These are phyloP conservation scores for Candida dubliniensis DNA, from an alignment of 1,139 yeast species.

Conservation along the genomic window DNA sequence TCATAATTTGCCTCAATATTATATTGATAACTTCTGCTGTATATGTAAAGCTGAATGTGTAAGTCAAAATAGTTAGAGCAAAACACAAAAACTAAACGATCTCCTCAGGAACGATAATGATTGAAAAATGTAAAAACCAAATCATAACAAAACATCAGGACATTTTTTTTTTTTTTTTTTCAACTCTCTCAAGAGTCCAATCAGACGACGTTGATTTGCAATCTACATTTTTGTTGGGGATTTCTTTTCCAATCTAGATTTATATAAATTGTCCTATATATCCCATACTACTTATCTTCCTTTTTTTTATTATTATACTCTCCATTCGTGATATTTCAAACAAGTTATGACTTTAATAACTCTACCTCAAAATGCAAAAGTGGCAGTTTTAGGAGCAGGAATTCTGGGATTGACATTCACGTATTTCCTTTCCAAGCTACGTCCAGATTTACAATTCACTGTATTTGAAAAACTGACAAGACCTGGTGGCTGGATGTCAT, in stretches of 20 bases:
- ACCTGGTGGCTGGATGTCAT: conserved; percentile 81
- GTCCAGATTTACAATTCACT: conserved; percentile 70
- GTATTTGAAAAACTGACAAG: conserved; percentile 55
- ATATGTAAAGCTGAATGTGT: no score
- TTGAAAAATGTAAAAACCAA: neutral
- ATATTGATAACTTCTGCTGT: no score
- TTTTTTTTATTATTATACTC: neutral
- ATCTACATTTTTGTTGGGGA: neutral
- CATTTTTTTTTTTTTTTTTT: neutral
- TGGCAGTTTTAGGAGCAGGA: conserved; percentile 84
- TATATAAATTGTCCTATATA: neutral
- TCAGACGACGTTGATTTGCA: conserved; percentile 1
- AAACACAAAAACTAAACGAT: neutral
- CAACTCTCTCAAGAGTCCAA: neutral
- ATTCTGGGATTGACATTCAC: conserved; percentile 81
- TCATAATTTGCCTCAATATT: no score
- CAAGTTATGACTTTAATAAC: conserved; percentile 10
- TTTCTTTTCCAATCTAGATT: neutral
- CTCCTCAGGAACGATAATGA: neutral
- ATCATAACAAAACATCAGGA: neutral
- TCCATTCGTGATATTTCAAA: neutral
- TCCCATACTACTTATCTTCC: neutral
- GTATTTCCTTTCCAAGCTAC: conserved; percentile 63
- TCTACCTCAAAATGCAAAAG: conserved; percentile 35
- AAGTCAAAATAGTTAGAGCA: neutral